These are phyloP conservation scores for Keithomyces neogunnii DNA, from an alignment of 2,329 filamentous ascomycete species.

Conservation along the genomic window DNA sequence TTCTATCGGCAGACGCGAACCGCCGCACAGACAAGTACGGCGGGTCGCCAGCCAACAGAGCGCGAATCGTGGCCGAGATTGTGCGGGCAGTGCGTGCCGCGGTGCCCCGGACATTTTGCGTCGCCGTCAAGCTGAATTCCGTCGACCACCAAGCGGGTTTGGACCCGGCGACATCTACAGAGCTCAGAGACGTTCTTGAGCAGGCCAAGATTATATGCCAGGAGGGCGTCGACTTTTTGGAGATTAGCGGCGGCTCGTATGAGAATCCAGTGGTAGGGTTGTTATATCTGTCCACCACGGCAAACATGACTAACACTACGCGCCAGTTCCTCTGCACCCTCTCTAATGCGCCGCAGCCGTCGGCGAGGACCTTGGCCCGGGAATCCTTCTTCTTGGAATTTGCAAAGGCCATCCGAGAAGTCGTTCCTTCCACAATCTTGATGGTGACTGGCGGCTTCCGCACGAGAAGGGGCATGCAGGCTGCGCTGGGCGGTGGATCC, in stretches of 20 bases:
- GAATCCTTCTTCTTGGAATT: neutral
- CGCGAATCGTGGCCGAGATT: slow-evolving; percentile 42
- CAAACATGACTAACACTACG: too few relatives aligned
- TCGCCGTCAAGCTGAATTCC: slow-evolving; percentile 49
- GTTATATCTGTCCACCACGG: too few relatives aligned
- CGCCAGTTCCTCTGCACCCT: too few relatives aligned
- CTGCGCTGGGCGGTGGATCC: neutral
- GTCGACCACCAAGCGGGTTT: slow-evolving; percentile 42
- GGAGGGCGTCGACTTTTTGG: slow-evolving; percentile 55
- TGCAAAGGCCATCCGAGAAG: neutral
- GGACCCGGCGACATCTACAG: slow-evolving; percentile 11
- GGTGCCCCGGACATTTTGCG: slow-evolving; percentile 32
- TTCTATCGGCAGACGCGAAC: slow-evolving; percentile 43
- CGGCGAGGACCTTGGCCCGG: neutral
- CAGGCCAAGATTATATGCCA: slow-evolving; percentile 44
- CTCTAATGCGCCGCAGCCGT: neutral
- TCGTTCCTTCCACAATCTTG: neutral
- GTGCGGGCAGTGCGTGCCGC: slow-evolving; percentile 31
- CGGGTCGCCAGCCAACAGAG: slow-evolving; percentile 38
- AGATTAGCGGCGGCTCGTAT: slow-evolving; percentile 57
- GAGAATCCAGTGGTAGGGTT: slow-evolving; percentile 37
- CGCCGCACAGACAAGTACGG: slow-evolving; percentile 46
- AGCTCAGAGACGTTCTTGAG: slow-evolving; percentile 44
- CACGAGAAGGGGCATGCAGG: neutral
- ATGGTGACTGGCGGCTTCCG: neutral